These are phyloP conservation scores for Ogataea trehaloabstinens DNA, from an alignment of 805 yeast genomes.

Conservation along the genomic window DNA sequence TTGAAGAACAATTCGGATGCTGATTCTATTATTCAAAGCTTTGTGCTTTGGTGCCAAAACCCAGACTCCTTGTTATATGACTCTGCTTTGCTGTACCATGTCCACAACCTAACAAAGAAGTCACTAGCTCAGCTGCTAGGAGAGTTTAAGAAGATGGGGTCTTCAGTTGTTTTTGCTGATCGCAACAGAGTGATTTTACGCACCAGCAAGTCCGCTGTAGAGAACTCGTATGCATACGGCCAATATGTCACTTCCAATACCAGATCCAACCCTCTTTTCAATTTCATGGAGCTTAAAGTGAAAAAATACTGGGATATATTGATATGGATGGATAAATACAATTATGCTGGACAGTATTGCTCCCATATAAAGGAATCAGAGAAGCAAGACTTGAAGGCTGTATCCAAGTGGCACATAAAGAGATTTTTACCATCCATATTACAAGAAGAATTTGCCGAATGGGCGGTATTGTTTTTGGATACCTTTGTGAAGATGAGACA, in stretches of 20 bases:
- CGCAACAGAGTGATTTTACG: constrained; percentile 69
- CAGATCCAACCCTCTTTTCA: constrained; percentile 77
- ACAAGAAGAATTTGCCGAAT: constrained; percentile 82
- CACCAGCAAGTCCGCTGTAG: constrained; percentile 76
- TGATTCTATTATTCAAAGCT: constrained; percentile 76
- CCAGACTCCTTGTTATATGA: constrained; percentile 74
- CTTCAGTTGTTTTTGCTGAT: constrained; percentile 75
- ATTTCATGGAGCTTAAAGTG: constrained; percentile 72
- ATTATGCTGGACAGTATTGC: constrained; percentile 74
- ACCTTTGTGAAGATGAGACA: constrained; percentile 57
- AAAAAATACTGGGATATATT: constrained; percentile 87
- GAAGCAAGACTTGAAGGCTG: constrained; percentile 46
- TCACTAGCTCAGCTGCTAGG: constrained; percentile 76
- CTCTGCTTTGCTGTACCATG: constrained; percentile 76
- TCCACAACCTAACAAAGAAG: constrained; percentile 81
- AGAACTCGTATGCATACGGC: constrained; percentile 87
- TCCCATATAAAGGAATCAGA: constrained; percentile 42
- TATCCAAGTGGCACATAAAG: constrained; percentile 75
- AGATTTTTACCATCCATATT: constrained; percentile 70
- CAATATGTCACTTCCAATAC: constrained; percentile 77
- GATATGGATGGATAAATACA: constrained; percentile 91
- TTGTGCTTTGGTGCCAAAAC: constrained; percentile 84
- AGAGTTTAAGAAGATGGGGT: constrained; percentile 78
- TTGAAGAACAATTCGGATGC: constrained; percentile 64
- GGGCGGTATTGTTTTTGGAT: constrained; percentile 78